These are phyloP conservation scores for Melaleuca alternifolia DNA, from an alignment of 345 rosid genomes.

Conservation along the genomic window DNA sequence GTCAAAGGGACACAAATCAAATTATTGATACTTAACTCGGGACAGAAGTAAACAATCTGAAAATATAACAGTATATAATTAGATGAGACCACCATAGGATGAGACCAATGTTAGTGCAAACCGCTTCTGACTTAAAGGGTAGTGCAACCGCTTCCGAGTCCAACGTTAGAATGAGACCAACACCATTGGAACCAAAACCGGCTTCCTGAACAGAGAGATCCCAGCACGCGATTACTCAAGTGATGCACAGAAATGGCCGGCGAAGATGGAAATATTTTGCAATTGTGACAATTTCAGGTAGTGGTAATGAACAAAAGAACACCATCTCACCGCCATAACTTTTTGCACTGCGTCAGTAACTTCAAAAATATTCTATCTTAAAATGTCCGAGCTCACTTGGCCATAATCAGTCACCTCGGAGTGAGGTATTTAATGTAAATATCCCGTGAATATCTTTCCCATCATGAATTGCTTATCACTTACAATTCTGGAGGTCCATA, in stretches of 20 bases:
- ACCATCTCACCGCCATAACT: not conserved
- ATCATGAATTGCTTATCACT: not conserved
- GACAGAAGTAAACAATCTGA: too few relatives aligned
- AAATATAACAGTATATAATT: too few relatives aligned
- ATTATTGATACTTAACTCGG: too few relatives aligned
- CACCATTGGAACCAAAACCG: too few relatives aligned
- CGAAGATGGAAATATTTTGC: not conserved
- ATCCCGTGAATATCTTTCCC: not conserved
- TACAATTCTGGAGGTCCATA: not conserved
- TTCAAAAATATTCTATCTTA: not conserved
- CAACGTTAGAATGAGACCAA: too few relatives aligned
- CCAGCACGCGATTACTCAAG: not conserved
- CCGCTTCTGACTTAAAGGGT: too few relatives aligned
- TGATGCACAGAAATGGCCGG: not conserved
- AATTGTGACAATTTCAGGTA: not conserved
- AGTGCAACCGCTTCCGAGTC: too few relatives aligned
- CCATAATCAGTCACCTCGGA: not conserved
- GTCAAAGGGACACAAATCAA: too few relatives aligned
- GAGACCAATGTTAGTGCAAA: too few relatives aligned
- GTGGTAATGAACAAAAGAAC: not conserved
- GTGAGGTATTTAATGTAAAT: not conserved
- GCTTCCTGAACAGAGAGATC: not conserved
- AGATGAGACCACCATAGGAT: too few relatives aligned
- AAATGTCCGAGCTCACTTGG: not conserved
- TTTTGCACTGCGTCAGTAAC: not conserved